These are phyloP conservation scores for Penicillium crystallinum DNA, from an alignment of 495 filamentous ascomycete genomes.

Conservation along the genomic window DNA sequence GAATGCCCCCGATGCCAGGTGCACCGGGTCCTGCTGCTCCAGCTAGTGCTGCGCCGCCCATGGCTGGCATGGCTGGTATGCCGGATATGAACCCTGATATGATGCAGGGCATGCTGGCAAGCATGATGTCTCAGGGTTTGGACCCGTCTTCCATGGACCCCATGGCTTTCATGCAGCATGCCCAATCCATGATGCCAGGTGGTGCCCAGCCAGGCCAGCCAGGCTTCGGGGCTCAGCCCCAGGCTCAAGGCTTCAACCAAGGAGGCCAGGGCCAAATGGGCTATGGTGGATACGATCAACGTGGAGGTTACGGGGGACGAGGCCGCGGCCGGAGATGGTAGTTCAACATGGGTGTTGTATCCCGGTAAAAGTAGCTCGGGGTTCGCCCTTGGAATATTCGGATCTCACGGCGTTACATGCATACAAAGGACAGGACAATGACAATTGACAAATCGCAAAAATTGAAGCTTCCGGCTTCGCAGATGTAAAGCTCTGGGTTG, in stretches of 20 bases:
- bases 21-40: conserved; percentile 40
- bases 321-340: conserved; percentile 45
- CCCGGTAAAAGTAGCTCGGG: not conserved
- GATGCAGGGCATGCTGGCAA: conserved; percentile 77
- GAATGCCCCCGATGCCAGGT: conserved; percentile 64
- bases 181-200: conserved; percentile 48
- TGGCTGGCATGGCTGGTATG: conserved; percentile 67
- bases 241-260: conserved; percentile 38
- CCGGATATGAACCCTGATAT: conserved; percentile 63
- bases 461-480: not conserved
- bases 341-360: conserved; percentile 4
- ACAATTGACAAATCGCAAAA: not conserved
- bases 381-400: conserved; percentile 3
- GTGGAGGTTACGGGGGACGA: conserved; percentile 44
- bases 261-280: conserved; percentile 47
- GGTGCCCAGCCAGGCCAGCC: conserved; percentile 37
- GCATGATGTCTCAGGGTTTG: conserved; percentile 78
- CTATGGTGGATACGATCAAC: conserved; percentile 46
- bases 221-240: conserved; percentile 31
- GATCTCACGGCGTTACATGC: conserved; percentile 25
- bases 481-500: conserved; percentile 8
- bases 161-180: conserved; percentile 50
- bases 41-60: conserved; percentile 41
- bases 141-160: conserved; percentile 77
- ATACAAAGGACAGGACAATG: conserved; percentile 13